phyloP scores from a whole-genome alignment of 306 rosid genomes.

The Malus sylvestris region DNA sequence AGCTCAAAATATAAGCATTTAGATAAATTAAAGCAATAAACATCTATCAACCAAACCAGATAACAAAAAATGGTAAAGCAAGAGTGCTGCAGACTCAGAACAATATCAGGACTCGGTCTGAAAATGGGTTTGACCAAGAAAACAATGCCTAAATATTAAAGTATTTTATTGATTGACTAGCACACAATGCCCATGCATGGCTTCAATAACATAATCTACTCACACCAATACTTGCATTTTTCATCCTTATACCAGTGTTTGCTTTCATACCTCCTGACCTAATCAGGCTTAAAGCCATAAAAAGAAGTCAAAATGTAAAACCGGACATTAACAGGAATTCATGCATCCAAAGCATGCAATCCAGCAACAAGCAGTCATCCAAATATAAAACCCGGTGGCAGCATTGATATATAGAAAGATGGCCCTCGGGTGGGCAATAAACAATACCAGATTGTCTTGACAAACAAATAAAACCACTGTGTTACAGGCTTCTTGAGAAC shows the following conservation, averaged over 20 bases:
- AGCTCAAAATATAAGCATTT: neutral
- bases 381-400: neutral
- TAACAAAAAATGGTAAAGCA: neutral
- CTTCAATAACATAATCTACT: neutral
- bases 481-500: neutral
- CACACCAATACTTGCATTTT: neutral
- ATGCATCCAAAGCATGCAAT: neutral
- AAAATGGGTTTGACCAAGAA: neutral
- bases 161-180: neutral
- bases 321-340: neutral
- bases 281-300: neutral
- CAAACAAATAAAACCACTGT: neutral
- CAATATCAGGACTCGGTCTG: neutral
- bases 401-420: neutral
- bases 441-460: neutral
- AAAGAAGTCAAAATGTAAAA: neutral
- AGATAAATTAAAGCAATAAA: neutral
- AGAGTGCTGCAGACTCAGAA: neutral
- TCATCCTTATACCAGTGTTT: neutral
- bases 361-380: neutral
- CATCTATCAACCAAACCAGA: neutral
- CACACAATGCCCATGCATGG: neutral
- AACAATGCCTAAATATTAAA: neutral
- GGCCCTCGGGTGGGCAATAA: neutral
- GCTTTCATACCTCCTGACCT: neutral